phyloP scores from a whole-genome alignment of 108 stramenopile species.

The Cyclotella atomus region DNA sequence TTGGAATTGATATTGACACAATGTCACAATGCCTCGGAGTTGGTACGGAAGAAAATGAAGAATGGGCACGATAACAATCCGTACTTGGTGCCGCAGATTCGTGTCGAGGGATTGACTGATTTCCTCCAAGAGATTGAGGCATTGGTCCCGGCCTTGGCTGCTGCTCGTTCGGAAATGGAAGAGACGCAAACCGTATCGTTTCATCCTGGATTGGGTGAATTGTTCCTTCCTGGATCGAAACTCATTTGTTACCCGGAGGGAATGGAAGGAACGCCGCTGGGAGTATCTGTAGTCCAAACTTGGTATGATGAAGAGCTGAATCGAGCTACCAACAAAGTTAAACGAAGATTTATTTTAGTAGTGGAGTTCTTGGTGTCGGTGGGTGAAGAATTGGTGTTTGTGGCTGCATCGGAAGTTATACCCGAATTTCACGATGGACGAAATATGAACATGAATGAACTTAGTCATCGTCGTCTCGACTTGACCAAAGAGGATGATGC shows the following conservation, averaged over 20 bases:
- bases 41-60: constrained; percentile 2
- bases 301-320: constrained; percentile 72
- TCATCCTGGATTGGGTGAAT: constrained; percentile 70
- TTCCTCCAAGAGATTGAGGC: constrained; percentile 54
- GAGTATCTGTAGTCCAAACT: constrained; percentile 67
- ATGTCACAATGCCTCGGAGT: constrained; percentile 26
- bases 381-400: constrained; percentile 69
- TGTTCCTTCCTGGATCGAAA: constrained; percentile 64
- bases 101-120: constrained; percentile 54
- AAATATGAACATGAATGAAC: constrained; percentile 54
- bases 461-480: constrained; percentile 62
- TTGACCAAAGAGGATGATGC: constrained; percentile 40
- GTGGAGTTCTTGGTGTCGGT: constrained; percentile 70
- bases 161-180: constrained; percentile 59
- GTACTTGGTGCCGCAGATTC: constrained; percentile 48
- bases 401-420: constrained; percentile 67
- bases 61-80: constrained; percentile 30
- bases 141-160: constrained; percentile 40
- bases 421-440: constrained; percentile 69
- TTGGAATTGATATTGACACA: constrained; percentile 55
- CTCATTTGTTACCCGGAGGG: constrained; percentile 66
- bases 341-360: constrained; percentile 64
- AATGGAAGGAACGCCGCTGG: constrained; percentile 70
- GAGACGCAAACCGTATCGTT: constrained; percentile 61
- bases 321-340: constrained; percentile 63